Conservation (phyloP, 345 rosid genomes). For the Hypericum androsaemum region DNA sequence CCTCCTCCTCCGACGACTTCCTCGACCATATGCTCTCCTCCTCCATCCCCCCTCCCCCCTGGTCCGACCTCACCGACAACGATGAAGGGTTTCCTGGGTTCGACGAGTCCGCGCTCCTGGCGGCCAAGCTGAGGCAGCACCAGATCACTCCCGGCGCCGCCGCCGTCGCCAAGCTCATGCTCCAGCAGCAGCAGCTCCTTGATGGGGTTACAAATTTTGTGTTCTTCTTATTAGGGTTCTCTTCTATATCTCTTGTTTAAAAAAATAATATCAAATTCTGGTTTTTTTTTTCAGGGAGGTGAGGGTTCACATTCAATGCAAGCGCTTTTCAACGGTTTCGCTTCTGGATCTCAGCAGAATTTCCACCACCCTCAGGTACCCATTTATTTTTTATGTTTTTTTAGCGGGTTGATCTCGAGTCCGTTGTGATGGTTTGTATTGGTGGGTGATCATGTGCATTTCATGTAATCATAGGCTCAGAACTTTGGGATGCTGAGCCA, state of each 20-base stretch:
- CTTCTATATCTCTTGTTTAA: too few relatives aligned
- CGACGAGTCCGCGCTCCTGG: constrained; percentile 31
- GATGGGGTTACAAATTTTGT: constrained; percentile 12
- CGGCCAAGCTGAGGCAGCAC: constrained; percentile 32
- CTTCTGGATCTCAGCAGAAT: constrained; percentile 40
- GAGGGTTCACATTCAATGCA: constrained; percentile 26
- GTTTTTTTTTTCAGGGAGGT: constrained; percentile 22
- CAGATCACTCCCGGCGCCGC: constrained; percentile 32
- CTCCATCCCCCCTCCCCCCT: constrained; percentile 50
- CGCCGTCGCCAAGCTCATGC: constrained; percentile 31
- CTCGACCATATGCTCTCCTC: constrained; percentile 69
- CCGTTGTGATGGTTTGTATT: too few relatives aligned
- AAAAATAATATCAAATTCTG: neutral
- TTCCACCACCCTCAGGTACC: constrained; percentile 48
- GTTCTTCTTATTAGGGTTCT: neutral
- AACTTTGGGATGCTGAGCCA: constrained; percentile 17
- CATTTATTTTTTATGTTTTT: neutral
- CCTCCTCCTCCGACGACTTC: constrained; percentile 49
- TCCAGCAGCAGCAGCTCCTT: constrained; percentile 51
- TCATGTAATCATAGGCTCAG: constrained; percentile 11
- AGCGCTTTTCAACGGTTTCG: constrained; percentile 50
- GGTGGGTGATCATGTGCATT: too few relatives aligned
- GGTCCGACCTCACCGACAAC: constrained; percentile 1
- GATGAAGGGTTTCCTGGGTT: constrained; percentile 24
- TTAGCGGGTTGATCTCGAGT: too few relatives aligned